These are phyloP conservation scores for Saturnispora gosingensis DNA, from an alignment of 805 yeast genomes.

Conservation along the genomic window DNA sequence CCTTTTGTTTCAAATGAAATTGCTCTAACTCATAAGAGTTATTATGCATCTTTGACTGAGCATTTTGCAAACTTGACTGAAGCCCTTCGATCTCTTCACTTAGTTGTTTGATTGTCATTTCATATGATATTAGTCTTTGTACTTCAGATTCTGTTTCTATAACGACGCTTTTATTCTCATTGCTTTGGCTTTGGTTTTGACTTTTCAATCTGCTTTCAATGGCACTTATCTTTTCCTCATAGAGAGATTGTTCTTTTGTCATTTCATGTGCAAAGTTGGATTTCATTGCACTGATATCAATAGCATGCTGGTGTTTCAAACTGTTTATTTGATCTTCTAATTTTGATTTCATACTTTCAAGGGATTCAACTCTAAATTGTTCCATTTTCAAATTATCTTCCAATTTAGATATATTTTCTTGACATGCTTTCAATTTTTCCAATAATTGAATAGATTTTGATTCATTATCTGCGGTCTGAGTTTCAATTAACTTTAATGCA, in stretches of 20 bases:
- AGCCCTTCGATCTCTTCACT: constrained; percentile 6
- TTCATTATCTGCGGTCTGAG: neutral
- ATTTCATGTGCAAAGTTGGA: neutral
- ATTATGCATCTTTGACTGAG: neutral
- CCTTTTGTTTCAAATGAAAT: neutral
- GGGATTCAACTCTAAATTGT: constrained; percentile 7
- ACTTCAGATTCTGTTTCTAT: neutral
- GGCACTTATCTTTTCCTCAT: neutral
- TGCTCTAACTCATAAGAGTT: neutral
- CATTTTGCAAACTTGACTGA: neutral
- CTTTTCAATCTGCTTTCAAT: neutral
- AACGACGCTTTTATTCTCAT: neutral
- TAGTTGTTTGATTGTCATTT: constrained; percentile 4
- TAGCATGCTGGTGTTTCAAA: neutral
- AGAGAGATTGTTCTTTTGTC: neutral
- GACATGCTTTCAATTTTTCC: neutral
- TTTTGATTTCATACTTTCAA: constrained; percentile 6
- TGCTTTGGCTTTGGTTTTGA: neutral
- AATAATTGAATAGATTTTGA: neutral
- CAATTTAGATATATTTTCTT: constrained; percentile 1
- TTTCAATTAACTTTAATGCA: neutral
- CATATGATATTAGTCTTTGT: constrained; percentile 3
- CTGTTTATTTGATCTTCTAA: constrained; percentile 5
- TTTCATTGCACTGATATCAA: neutral
- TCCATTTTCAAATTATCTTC: constrained; percentile 7